Conservation (phyloP, 2,329 filamentous ascomycete species). For the Helotiales sp. region DNA sequence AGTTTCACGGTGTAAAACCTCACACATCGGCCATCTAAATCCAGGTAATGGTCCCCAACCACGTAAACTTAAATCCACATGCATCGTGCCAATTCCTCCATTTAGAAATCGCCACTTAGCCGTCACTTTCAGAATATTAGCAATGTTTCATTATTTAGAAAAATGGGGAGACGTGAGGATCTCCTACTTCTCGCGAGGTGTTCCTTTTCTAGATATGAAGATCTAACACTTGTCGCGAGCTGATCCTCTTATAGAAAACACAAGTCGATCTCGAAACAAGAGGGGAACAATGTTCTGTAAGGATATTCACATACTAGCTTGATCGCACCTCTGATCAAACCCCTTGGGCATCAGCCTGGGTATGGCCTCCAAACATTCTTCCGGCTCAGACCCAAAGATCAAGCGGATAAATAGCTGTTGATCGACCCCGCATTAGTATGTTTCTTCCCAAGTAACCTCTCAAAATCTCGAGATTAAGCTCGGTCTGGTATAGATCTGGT, state of each 20-base stretch:
- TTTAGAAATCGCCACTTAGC: constrained; percentile 49
- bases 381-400: constrained; percentile 48
- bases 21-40: constrained; percentile 34
- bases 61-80: constrained; percentile 38
- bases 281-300: background rate
- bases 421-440: background rate
- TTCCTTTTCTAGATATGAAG: no score
- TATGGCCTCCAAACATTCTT: constrained; percentile 45
- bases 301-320: constrained; percentile 30
- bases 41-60: constrained; percentile 36
- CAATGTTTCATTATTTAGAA: no score
- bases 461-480: background rate
- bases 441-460: background rate
- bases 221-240: background rate
- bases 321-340: constrained; percentile 44
- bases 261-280: background rate
- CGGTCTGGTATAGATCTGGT: background rate
- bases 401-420: constrained; percentile 45
- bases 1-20: constrained; percentile 53
- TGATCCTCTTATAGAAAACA: background rate
- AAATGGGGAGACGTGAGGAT: no score
- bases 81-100: constrained; percentile 45
- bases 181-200: no score
- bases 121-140: constrained; percentile 29
- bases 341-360: constrained; percentile 40